phyloP scores from a whole-genome alignment of 176 grass and related monocot species.

The Calamus simplicifolius region DNA sequence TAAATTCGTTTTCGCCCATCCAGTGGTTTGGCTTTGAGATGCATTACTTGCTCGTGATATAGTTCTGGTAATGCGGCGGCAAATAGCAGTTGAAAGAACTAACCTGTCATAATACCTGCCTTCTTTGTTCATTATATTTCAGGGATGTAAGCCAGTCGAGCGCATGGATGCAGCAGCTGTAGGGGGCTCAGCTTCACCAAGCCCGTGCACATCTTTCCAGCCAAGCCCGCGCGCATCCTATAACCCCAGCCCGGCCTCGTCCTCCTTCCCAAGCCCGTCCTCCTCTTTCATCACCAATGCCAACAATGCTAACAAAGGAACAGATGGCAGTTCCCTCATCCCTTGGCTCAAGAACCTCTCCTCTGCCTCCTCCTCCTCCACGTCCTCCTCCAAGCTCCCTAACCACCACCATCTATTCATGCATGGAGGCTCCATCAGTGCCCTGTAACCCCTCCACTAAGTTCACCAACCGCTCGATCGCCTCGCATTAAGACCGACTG shows the following conservation, averaged over 20 bases:
- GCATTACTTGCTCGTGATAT: no score
- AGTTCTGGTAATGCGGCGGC: no score
- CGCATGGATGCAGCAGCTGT: neutral
- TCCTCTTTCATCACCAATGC: slow-evolving; percentile 14
- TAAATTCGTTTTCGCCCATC: no score
- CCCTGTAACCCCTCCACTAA: slow-evolving; percentile 26
- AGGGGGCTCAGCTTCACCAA: slow-evolving; percentile 15
- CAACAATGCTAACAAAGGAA: neutral
- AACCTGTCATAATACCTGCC: no score
- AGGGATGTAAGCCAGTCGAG: slow-evolving; percentile 24
- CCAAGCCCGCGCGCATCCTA: slow-evolving; percentile 17
- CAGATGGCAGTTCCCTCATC: slow-evolving; percentile 10
- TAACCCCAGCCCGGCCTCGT: slow-evolving; percentile 21
- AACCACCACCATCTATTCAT: slow-evolving; percentile 7
- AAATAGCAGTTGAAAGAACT: neutral
- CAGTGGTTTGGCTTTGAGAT: no score
- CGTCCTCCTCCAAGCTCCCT: slow-evolving; percentile 16
- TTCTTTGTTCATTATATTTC: neutral
- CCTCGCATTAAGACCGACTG: slow-evolving; percentile 11
- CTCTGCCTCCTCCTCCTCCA: slow-evolving; percentile 13
- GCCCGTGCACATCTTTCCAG: slow-evolving; percentile 21
- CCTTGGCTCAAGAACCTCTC: slow-evolving; percentile 27
- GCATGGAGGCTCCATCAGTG: slow-evolving; percentile 22
- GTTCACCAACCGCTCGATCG: slow-evolving; percentile 5
- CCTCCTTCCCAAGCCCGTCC: slow-evolving; percentile 23